A percentile compares a stretch with the other conserved stretches of the same genome.
These are phyloP conservation scores for Xylaria intraflava DNA, from an alignment of 495 filamentous ascomycete species.

Conservation along the genomic window DNA sequence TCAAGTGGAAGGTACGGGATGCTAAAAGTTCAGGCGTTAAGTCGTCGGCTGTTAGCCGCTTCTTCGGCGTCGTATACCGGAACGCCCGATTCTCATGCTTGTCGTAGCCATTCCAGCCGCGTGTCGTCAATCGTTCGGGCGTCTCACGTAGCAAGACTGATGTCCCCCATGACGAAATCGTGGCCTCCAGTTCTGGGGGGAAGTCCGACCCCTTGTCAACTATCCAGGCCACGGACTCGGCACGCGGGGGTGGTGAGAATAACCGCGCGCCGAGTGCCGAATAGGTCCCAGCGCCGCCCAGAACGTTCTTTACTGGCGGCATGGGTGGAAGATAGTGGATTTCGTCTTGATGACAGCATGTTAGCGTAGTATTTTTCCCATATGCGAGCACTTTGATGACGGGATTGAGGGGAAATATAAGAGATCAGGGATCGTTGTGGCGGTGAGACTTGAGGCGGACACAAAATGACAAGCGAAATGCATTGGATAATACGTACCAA, in stretches of 20 bases:
- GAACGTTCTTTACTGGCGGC: constrained; percentile 59
- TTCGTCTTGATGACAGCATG: constrained; percentile 57
- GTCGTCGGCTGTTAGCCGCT: constrained; percentile 54
- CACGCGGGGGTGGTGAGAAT: constrained; percentile 59
- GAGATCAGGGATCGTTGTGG: neutral
- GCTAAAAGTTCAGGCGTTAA: constrained; percentile 48
- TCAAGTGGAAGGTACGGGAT: constrained; percentile 77
- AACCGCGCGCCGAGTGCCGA: constrained; percentile 82
- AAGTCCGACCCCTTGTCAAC: constrained; percentile 88
- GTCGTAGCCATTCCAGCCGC: constrained; percentile 86
- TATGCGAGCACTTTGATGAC: neutral
- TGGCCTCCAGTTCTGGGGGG: constrained; percentile 53
- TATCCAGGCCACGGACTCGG: constrained; percentile 71
- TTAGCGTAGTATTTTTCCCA: constrained; percentile 1
- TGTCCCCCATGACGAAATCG: constrained; percentile 67
- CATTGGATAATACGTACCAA: constrained; percentile 50
- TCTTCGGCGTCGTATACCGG: constrained; percentile 80
- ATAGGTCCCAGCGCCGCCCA: constrained; percentile 84
- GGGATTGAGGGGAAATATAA: neutral
- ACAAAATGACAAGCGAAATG: neutral
- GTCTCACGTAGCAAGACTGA: constrained; percentile 60
- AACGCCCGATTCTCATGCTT: constrained; percentile 57
- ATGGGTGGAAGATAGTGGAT: constrained; percentile 67
- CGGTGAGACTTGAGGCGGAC: neutral
- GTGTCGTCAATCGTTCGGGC: constrained; percentile 66